Evolutionary conservation across 331 rosid genomes (phyloP).

Genomic region (Malus hybrid): DNA sequence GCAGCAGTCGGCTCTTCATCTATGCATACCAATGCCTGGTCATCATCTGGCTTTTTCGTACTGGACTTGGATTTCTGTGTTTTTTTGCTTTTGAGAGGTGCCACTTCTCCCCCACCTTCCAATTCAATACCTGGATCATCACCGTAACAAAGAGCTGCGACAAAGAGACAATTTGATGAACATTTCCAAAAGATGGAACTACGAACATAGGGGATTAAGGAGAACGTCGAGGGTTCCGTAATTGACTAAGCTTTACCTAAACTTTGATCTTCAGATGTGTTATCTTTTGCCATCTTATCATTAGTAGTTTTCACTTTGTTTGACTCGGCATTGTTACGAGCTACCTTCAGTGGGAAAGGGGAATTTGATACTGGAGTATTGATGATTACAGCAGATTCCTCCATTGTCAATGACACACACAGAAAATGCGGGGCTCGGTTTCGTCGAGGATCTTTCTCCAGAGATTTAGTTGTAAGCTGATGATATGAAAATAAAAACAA

Average conservation of each 20-base stretch:
- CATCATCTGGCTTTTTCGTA: constrained; percentile 30
- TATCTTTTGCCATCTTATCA: constrained; percentile 19
- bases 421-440: constrained; percentile 48
- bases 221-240: not conserved
- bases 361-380: constrained; percentile 33
- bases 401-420: constrained; percentile 63
- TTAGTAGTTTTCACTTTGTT: constrained; percentile 19
- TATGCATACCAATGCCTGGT: constrained; percentile 18
- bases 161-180: constrained; percentile 8
- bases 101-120: constrained; percentile 28
- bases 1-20: constrained; percentile 18
- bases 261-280: constrained; percentile 29
- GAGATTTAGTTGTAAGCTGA: constrained; percentile 69
- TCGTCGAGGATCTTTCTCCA: constrained; percentile 40
- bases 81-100: constrained; percentile 15
- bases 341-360: constrained; percentile 49
- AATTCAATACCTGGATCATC: constrained; percentile 31
- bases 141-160: constrained; percentile 36
- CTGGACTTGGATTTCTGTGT: constrained; percentile 20
- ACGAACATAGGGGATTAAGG: not conserved
- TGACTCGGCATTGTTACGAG: constrained; percentile 30
- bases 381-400: constrained; percentile 50
- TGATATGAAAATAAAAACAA: not conserved
- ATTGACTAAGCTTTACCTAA: constrained; percentile 39
- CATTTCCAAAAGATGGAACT: not conserved